Evolutionary conservation across 1,284 basidiomycete genomes (phyloP), one percentile per base, ranked within the genome.

Genomic region (Psilocybe mexicana): DNA sequence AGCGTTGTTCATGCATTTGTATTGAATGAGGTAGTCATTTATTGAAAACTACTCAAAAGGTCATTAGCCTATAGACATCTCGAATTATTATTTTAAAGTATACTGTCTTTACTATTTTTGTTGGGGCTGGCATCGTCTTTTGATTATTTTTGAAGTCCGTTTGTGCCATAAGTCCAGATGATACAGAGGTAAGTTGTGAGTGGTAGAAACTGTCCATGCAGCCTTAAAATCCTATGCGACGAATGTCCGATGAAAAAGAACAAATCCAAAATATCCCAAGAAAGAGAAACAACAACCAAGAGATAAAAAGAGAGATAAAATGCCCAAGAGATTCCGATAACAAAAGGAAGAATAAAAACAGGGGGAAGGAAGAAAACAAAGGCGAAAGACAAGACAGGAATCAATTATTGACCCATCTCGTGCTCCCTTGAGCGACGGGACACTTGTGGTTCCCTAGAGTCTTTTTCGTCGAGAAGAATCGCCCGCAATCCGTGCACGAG

Each of bases 361-460:
- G 11, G 40, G 58, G 43, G 55, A 51, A 45, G 50, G 61, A 25
- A 52, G 48, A 61, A 61, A 49, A 63, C 50, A 33, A 42, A 24
- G 50, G 50, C 40, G 33, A 33, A 42, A 24, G 50, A 52, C 40
- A 38, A 55, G 48, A 46, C 52, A 48, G 35, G 35, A 18, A 38
- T 68, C 56, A 72, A 59, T 61, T 65, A 59, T 73, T 72, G 28
- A 80, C 75, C 78, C 79, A 79, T 54, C 79, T 70, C 3, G 77
- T 78, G 14, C 74, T 72, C 2, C 77, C 76, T 63, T 75, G 75
- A 0, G 77, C 73, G 24, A 76, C 69, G 10, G 78, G 79, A 62
- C 79, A 82, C 68, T 79, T 79, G 65, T 81, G 79, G 54, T 80
- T 80, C 3, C 76, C 76, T 33, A 80, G 65, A 1, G 79, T 80